phyloP scores from a whole-genome alignment of 2,329 filamentous ascomycete genomes.

The Clarireedia hainanense region DNA sequence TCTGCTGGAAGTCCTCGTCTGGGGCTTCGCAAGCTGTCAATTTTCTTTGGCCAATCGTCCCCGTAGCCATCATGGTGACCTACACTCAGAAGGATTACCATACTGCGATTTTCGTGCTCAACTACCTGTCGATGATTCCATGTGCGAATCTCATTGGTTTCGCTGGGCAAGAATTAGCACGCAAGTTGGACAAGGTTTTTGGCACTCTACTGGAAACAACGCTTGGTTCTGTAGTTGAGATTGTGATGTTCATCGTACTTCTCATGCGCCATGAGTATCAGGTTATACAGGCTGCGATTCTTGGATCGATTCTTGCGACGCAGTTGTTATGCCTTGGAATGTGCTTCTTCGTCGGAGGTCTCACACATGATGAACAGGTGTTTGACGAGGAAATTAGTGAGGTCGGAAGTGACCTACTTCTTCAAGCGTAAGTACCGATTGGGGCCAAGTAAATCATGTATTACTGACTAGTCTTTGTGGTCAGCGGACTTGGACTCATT shows the following conservation, averaged over 20 bases:
- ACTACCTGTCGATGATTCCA: conserved; percentile 71
- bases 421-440: conserved; percentile 58
- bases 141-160: conserved; percentile 71
- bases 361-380: conserved; percentile 57
- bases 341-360: conserved; percentile 72
- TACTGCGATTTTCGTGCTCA: conserved; percentile 58
- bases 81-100: conserved; percentile 48
- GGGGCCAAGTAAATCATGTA: background rate
- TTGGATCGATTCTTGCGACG: conserved; percentile 77
- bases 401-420: conserved; percentile 66
- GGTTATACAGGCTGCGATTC: conserved; percentile 75
- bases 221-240: conserved; percentile 69
- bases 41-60: conserved; percentile 67
- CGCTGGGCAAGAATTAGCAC: conserved; percentile 61
- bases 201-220: conserved; percentile 56
- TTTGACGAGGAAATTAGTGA: conserved; percentile 74
- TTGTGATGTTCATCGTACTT: conserved; percentile 74
- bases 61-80: conserved; percentile 58
- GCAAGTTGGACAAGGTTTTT: conserved; percentile 67
- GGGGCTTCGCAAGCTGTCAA: conserved; percentile 58
- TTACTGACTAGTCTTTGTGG: conserved; percentile 5
- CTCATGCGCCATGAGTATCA: conserved; percentile 46
- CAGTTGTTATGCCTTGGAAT: conserved; percentile 71
- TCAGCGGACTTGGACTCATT: conserved; percentile 41
- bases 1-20: conserved; percentile 57